Evolutionary conservation across 2,329 filamentous ascomycete genomes (phyloP).

Genomic region (Fusarium sp.): DNA sequence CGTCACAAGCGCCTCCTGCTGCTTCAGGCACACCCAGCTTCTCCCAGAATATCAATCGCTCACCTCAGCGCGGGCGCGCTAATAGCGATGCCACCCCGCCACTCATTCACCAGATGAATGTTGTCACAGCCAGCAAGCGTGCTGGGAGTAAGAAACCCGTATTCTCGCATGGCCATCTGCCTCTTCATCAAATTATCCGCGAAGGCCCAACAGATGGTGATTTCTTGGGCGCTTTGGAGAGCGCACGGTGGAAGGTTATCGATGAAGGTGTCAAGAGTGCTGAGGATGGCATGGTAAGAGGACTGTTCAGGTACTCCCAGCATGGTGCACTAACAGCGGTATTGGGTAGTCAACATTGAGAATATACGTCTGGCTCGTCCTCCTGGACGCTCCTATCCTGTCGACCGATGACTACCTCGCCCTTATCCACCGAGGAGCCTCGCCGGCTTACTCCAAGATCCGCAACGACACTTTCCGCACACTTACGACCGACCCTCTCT

Average conservation of each 20-base stretch:
- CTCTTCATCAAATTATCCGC: slow-evolving; percentile 79
- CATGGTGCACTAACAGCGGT: neutral
- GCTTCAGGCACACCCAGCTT: slow-evolving; percentile 9
- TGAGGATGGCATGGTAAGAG: slow-evolving; percentile 79
- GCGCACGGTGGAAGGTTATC: slow-evolving; percentile 77
- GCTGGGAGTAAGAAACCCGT: slow-evolving; percentile 56
- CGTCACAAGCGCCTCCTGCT: slow-evolving; percentile 16
- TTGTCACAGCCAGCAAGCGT: slow-evolving; percentile 50
- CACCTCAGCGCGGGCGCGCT: slow-evolving; percentile 70
- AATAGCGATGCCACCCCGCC: slow-evolving; percentile 75
- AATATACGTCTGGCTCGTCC: slow-evolving; percentile 95
- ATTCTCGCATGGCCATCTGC: slow-evolving; percentile 65
- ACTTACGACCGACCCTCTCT: slow-evolving; percentile 94
- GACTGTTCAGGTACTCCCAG: neutral
- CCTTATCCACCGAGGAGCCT: slow-evolving; percentile 91
- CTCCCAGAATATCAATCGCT: slow-evolving; percentile 47
- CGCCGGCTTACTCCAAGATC: slow-evolving; percentile 95
- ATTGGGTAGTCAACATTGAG: slow-evolving; percentile 80
- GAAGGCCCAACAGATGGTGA: slow-evolving; percentile 82
- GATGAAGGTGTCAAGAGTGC: slow-evolving; percentile 81
- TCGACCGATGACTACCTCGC: slow-evolving; percentile 88
- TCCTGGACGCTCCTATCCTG: slow-evolving; percentile 87
- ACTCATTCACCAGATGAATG: slow-evolving; percentile 51
- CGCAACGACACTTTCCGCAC: slow-evolving; percentile 98
- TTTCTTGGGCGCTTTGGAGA: slow-evolving; percentile 72